phyloP scores from a whole-genome alignment of 768 basidiomycete species.

The Vishniacozyma victoriae region DNA sequence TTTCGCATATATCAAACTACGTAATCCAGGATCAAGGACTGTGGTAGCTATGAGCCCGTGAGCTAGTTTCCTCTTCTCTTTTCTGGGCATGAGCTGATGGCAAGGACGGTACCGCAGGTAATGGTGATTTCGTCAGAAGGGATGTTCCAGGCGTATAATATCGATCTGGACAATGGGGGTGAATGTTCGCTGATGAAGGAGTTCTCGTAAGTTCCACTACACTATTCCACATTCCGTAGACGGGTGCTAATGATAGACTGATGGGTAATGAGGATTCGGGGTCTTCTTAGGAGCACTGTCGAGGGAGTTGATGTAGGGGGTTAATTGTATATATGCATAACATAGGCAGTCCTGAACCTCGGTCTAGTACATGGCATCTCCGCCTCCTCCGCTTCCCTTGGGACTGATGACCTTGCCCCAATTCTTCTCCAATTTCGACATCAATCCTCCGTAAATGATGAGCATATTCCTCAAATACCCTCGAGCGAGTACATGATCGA shows the following conservation, averaged over 20 bases:
- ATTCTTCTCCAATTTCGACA: constrained; percentile 33
- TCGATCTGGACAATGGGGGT: constrained; percentile 91
- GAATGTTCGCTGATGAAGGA: constrained; percentile 94
- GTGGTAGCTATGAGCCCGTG: constrained; percentile 86
- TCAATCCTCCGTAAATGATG: constrained; percentile 21
- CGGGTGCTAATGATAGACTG: constrained; percentile 13
- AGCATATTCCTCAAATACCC: constrained; percentile 22
- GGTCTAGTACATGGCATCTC: constrained; percentile 31
- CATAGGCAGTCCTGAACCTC: too few relatives aligned
- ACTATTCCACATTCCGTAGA: neutral
- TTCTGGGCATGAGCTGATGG: neutral
- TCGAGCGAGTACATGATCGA: constrained; percentile 28
- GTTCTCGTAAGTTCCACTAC: constrained; percentile 54
- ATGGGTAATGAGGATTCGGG: constrained; percentile 32
- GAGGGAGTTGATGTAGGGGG: too few relatives aligned
- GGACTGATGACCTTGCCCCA: constrained; percentile 40
- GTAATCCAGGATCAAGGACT: constrained; percentile 65
- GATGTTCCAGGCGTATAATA: constrained; percentile 89
- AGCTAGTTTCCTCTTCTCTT: constrained; percentile 47
- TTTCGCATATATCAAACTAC: constrained; percentile 83
- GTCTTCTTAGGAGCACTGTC: too few relatives aligned
- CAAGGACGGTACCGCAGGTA: constrained; percentile 80
- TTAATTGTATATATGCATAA: too few relatives aligned
- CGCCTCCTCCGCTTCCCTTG: constrained; percentile 18
- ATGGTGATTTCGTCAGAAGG: constrained; percentile 96